phyloP scores from a whole-genome alignment of 2,329 filamentous ascomycete genomes.

The Fusarium tupiense region DNA sequence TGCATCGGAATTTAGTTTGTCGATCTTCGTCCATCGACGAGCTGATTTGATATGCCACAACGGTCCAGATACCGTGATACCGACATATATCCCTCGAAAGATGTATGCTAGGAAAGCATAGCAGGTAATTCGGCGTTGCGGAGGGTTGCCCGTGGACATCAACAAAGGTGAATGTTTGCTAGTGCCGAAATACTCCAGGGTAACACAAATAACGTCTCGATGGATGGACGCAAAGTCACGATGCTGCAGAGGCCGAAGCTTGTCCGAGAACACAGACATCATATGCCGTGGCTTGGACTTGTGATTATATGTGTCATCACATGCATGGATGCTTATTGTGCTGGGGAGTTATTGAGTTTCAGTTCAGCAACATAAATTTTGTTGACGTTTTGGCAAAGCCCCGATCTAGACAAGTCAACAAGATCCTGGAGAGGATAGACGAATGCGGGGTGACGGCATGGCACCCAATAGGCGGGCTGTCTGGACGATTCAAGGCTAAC shows the following conservation, averaged over 20 bases:
- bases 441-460: conserved; percentile 36
- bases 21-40: not conserved
- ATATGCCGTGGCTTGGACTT: conserved; percentile 7
- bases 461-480: conserved; percentile 25
- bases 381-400: conserved; percentile 27
- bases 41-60: not conserved
- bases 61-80: conserved; percentile 24
- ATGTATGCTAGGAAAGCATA: not conserved
- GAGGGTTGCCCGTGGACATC: conserved; percentile 22
- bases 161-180: not conserved
- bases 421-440: conserved; percentile 26
- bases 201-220: conserved; percentile 8
- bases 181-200: conserved; percentile 20
- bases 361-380: conserved; percentile 24
- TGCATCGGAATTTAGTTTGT: not conserved
- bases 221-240: not conserved
- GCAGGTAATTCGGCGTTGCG: conserved; percentile 18
- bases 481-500: not conserved
- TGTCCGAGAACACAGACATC: conserved; percentile 13
- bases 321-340: conserved; percentile 2
- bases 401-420: conserved; percentile 33
- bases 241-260: conserved; percentile 22
- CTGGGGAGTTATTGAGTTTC: conserved; percentile 25
- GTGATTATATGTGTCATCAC: conserved; percentile 7
- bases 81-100: conserved; percentile 3